phyloP scores from a whole-genome alignment of 1,284 basidiomycete genomes.

The Kalmanozyma brasiliensis region DNA sequence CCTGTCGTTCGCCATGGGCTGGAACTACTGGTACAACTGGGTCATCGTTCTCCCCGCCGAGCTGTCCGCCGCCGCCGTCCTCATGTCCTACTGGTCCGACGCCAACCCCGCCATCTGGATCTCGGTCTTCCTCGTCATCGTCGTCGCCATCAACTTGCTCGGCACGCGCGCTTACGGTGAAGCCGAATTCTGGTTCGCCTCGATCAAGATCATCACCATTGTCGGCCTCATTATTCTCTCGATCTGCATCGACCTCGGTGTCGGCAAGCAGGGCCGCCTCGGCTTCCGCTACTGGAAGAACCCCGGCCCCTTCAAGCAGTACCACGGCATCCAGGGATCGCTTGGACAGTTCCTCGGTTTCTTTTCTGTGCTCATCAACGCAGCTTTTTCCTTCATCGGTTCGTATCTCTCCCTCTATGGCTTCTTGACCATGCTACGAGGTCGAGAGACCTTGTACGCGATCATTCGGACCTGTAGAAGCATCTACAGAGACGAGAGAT shows the following conservation, averaged over 20 bases:
- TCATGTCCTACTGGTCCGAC: slow-evolving; percentile 79
- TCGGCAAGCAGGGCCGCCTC: slow-evolving; percentile 47
- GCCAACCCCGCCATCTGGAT: slow-evolving; percentile 81
- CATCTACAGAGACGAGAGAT: no score
- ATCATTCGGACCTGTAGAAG: no score
- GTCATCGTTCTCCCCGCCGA: slow-evolving; percentile 78
- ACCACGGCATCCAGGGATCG: slow-evolving; percentile 70
- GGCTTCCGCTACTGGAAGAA: slow-evolving; percentile 64
- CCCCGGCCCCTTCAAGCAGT: slow-evolving; percentile 69
- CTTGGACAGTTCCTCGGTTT: slow-evolving; percentile 69
- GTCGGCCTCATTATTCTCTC: slow-evolving; percentile 64
- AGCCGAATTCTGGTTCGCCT: slow-evolving; percentile 70
- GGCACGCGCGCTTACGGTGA: slow-evolving; percentile 70
- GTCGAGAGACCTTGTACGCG: no score
- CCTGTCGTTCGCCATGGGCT: slow-evolving; percentile 74
- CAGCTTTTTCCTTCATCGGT: slow-evolving; percentile 84
- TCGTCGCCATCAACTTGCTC: slow-evolving; percentile 79
- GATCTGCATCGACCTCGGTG: slow-evolving; percentile 62
- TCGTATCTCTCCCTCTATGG: no score
- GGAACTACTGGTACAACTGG: slow-evolving; percentile 73
- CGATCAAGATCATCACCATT: slow-evolving; percentile 65
- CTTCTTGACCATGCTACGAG: no score
- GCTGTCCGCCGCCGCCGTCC: slow-evolving; percentile 78
- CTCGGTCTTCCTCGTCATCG: slow-evolving; percentile 77
- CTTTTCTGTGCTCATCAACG: slow-evolving; percentile 69